Evolutionary conservation across 176 grass and related monocot genomes (phyloP).

Genomic region (Oryza meyeriana): DNA sequence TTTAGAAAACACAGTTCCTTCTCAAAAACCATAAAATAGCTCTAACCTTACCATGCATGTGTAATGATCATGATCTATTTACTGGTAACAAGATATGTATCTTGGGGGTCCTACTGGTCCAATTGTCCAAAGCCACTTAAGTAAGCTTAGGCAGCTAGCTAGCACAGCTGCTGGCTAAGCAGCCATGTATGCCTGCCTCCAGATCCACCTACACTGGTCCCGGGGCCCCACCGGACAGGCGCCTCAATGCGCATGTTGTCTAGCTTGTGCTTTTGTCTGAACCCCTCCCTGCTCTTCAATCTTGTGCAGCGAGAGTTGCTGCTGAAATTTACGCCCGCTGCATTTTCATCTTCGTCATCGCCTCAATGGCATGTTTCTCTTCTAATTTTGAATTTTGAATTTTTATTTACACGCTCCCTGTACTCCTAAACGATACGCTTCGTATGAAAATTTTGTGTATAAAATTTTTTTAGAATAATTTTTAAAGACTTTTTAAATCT

Average conservation of each 20-base stretch:
- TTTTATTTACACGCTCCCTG: too few relatives aligned
- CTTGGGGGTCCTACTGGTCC: background rate
- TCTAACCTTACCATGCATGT: background rate
- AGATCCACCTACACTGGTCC: constrained; percentile 65
- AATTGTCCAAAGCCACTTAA: background rate
- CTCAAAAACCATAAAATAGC: too few relatives aligned
- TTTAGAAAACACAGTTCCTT: too few relatives aligned
- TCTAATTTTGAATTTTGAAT: too few relatives aligned
- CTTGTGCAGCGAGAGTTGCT: background rate
- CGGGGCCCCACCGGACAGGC: constrained; percentile 17
- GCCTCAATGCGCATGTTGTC: constrained; percentile 29
- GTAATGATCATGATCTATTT: too few relatives aligned
- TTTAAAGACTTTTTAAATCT: too few relatives aligned
- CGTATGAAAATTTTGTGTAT: too few relatives aligned
- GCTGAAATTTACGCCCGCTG: background rate
- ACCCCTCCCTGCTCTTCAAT: background rate
- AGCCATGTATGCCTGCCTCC: constrained; percentile 26
- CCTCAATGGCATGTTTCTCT: too few relatives aligned
- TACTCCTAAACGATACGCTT: too few relatives aligned
- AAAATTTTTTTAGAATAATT: too few relatives aligned
- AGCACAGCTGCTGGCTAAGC: background rate
- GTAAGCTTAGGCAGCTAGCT: background rate
- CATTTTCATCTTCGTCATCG: background rate
- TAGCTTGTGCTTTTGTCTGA: constrained; percentile 37
- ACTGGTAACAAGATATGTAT: too few relatives aligned